A percentile compares a stretch with the other conserved stretches of the same genome.
phyloP scores from a whole-genome alignment of 352 stramenopile genomes.

The Thraustochytrium sp. region DNA sequence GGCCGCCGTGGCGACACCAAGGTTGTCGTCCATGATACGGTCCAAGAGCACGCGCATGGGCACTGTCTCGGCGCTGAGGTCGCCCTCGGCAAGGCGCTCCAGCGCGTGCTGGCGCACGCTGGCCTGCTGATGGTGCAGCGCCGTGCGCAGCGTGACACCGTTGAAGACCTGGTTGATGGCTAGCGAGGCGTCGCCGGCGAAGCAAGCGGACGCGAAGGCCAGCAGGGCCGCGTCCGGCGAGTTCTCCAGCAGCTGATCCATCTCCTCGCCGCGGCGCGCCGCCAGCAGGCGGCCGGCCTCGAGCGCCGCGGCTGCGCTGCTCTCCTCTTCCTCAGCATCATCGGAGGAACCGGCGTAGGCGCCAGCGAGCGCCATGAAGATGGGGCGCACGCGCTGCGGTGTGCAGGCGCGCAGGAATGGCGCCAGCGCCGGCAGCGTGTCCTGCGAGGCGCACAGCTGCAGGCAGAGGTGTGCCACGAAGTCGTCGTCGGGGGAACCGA shows the following conservation, averaged over 20 bases:
- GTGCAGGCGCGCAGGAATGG: background rate
- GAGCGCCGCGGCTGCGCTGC: background rate
- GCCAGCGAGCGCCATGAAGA: background rate
- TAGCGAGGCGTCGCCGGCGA: background rate
- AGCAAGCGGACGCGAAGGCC: background rate
- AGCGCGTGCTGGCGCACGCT: constrained; percentile 18
- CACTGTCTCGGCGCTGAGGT: background rate
- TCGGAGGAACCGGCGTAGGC: background rate
- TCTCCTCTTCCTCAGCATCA: background rate
- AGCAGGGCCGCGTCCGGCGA: background rate
- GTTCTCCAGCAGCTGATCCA: background rate
- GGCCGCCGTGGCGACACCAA: background rate
- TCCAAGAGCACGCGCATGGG: background rate
- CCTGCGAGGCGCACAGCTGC: background rate
- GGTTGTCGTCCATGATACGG: constrained; percentile 23
- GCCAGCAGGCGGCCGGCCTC: background rate
- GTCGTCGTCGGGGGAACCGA: background rate
- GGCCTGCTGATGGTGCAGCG: background rate
- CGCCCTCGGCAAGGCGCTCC: background rate
- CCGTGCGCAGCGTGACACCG: background rate
- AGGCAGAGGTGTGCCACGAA: background rate
- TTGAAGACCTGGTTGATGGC: background rate
- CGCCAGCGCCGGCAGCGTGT: background rate
- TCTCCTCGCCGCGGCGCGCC: background rate
- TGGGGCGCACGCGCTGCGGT: background rate